A percentile compares a stretch with the other conserved stretches of the same genome.
phyloP scores from a whole-genome alignment of 192 early-diverging fungal genomes.

The Coemansia biformis region DNA sequence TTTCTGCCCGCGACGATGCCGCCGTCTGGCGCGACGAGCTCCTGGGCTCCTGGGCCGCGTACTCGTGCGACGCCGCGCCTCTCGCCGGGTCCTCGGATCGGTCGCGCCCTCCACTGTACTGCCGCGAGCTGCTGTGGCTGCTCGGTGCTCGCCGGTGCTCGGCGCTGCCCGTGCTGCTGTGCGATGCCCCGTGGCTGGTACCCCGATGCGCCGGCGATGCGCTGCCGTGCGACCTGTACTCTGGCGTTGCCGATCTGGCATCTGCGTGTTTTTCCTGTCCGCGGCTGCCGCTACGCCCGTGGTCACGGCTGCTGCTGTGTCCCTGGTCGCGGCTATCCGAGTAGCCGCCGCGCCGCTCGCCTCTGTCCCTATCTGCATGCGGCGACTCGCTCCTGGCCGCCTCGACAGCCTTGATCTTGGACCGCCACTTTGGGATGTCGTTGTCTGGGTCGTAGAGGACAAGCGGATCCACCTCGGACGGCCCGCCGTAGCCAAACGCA shows the following conservation, averaged over 20 bases:
- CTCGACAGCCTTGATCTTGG: slow-evolving; percentile 2
- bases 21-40: slow-evolving; percentile 4
- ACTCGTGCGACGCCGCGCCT: slow-evolving; percentile 8
- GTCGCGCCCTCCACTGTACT: slow-evolving; percentile 9
- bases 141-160: slow-evolving; percentile 1
- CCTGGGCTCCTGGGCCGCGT: slow-evolving; percentile 1
- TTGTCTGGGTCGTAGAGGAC: slow-evolving; percentile 21
- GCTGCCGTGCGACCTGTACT: slow-evolving; percentile 16
- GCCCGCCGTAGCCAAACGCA: slow-evolving; percentile 40
- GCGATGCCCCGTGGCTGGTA: slow-evolving; percentile 6
- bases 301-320: not conserved
- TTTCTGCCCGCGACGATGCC: slow-evolving; percentile 1
- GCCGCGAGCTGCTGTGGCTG: slow-evolving; percentile 19
- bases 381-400: slow-evolving; percentile 3
- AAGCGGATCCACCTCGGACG: slow-evolving; percentile 38
- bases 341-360: not conserved
- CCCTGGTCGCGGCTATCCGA: slow-evolving; percentile 1
- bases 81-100: slow-evolving; percentile 12
- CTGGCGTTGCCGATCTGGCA: slow-evolving; percentile 9
- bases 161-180: slow-evolving; percentile 13
- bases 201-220: slow-evolving; percentile 6
- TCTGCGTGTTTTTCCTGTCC: slow-evolving; percentile 15
- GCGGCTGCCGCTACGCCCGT: slow-evolving; percentile 18
- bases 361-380: not conserved
- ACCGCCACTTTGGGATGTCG: slow-evolving; percentile 19